These are phyloP conservation scores for Gossypium gossypioides DNA, from an alignment of 441 rosid species.

Conservation along the genomic window DNA sequence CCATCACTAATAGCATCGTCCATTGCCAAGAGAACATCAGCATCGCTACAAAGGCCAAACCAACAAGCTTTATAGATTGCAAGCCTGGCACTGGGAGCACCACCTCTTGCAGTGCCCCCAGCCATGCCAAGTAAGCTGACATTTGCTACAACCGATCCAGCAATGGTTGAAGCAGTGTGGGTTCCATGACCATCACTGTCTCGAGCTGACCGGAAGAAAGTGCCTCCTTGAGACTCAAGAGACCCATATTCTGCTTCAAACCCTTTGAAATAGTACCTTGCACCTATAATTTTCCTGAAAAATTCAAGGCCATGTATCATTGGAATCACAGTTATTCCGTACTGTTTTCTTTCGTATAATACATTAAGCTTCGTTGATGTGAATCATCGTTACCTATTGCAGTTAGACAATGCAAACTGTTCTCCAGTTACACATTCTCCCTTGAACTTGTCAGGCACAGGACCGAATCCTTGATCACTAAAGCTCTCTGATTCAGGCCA, in stretches of 20 bases:
- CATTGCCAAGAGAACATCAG: conserved; percentile 33
- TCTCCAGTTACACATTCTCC: conserved; percentile 36
- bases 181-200: conserved; percentile 43
- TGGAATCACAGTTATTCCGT: not conserved
- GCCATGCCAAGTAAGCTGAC: conserved; percentile 37
- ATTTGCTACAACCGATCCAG: conserved; percentile 26
- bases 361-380: not conserved
- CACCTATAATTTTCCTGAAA: conserved; percentile 42
- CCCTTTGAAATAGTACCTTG: conserved; percentile 33
- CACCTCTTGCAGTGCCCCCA: conserved; percentile 36
- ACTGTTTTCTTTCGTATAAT: not conserved
- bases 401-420: conserved; percentile 27
- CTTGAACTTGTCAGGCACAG: conserved; percentile 36
- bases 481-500: conserved; percentile 49
- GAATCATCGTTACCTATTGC: conserved; percentile 26
- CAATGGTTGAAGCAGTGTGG: conserved; percentile 39
- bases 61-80: conserved; percentile 46
- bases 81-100: conserved; percentile 39
- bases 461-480: conserved; percentile 31
- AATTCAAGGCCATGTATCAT: not conserved
- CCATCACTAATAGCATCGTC: conserved; percentile 40
- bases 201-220: conserved; percentile 33
- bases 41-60: conserved; percentile 27
- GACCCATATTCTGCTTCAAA: conserved; percentile 35
- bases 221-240: conserved; percentile 21